Percentiles rank a stretch among this genome's conserved stretches.
Evolutionary conservation across 2,329 filamentous ascomycete genomes (phyloP).

Genomic region (Colletotrichum sp.): DNA sequence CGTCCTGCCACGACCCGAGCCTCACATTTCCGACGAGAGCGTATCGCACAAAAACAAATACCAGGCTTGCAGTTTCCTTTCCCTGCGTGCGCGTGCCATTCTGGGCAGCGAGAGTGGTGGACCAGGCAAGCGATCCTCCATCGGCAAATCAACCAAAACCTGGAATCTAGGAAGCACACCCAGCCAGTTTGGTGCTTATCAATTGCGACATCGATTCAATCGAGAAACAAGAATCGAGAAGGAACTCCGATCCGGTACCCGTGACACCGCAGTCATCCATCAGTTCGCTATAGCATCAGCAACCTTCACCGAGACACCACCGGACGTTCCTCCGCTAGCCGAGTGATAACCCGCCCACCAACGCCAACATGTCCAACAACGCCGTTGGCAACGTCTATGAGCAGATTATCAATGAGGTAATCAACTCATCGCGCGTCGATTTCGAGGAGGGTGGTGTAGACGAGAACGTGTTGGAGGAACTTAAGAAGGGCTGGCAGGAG

Average conservation of each 20-base stretch:
- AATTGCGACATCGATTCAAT: background rate
- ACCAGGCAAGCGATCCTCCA: background rate
- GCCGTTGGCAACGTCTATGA: constrained; percentile 80
- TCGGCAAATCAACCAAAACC: background rate
- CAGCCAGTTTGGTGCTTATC: background rate
- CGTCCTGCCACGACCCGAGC: background rate
- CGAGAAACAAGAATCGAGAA: background rate
- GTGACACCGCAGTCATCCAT: background rate
- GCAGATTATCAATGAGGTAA: constrained; percentile 81
- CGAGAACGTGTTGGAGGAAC: constrained; percentile 81
- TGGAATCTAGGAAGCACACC: background rate
- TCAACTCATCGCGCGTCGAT: constrained; percentile 89
- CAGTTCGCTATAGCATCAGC: background rate
- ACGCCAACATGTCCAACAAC: constrained; percentile 59
- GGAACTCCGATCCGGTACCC: background rate
- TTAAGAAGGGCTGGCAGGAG: constrained; percentile 89
- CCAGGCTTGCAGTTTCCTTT: background rate
- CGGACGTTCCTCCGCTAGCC: background rate
- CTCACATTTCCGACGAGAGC: background rate
- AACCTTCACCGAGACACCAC: background rate
- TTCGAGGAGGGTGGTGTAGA: constrained; percentile 97
- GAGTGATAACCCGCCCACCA: background rate
- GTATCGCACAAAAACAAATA: background rate
- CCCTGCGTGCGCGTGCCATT: background rate
- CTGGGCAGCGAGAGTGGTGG: constrained; percentile 13